A percentile compares a stretch with the other conserved stretches of the same genome.
Conservation (phyloP, 352 stramenopile genomes). For the Globisporangium sylvaticum region DNA sequence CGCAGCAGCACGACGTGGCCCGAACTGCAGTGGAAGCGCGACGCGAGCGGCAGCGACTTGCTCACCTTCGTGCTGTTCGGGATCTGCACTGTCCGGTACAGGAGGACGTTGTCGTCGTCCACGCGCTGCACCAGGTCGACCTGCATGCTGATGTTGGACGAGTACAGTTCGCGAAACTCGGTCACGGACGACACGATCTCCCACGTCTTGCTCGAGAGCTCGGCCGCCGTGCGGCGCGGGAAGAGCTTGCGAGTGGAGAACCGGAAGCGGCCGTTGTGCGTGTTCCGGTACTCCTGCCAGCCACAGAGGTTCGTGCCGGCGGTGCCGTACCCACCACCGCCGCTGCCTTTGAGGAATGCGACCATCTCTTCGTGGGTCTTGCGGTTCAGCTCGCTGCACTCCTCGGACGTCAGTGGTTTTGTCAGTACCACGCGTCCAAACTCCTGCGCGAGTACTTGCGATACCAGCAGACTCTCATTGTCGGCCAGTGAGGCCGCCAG, state of each 20-base stretch:
- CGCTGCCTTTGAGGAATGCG: constrained; percentile 37
- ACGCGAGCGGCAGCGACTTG: constrained; percentile 15
- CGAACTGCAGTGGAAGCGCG: neutral
- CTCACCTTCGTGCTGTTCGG: constrained; percentile 12
- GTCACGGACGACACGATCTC: constrained; percentile 23
- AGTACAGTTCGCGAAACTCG: constrained; percentile 28
- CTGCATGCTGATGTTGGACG: constrained; percentile 34
- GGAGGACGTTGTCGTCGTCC: constrained; percentile 16
- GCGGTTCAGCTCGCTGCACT: constrained; percentile 41
- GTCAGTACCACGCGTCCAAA: constrained; percentile 39
- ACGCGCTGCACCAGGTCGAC: constrained; percentile 20
- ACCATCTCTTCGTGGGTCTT: constrained; percentile 39
- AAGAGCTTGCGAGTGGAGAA: constrained; percentile 22
- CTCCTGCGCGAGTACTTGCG: constrained; percentile 29
- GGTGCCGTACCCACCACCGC: constrained; percentile 15
- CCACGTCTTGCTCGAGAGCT: constrained; percentile 32
- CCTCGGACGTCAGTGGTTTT: constrained; percentile 30
- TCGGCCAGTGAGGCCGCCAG: neutral
- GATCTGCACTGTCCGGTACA: constrained; percentile 16
- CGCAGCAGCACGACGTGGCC: constrained; percentile 9
- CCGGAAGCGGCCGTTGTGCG: constrained; percentile 10
- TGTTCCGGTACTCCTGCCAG: constrained; percentile 13
- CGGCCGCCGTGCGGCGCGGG: constrained; percentile 15
- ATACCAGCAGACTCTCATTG: neutral
- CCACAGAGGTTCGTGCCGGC: constrained; percentile 5